Conservation (phyloP, 257 asterid species). For the Solanum phureja region DNA sequence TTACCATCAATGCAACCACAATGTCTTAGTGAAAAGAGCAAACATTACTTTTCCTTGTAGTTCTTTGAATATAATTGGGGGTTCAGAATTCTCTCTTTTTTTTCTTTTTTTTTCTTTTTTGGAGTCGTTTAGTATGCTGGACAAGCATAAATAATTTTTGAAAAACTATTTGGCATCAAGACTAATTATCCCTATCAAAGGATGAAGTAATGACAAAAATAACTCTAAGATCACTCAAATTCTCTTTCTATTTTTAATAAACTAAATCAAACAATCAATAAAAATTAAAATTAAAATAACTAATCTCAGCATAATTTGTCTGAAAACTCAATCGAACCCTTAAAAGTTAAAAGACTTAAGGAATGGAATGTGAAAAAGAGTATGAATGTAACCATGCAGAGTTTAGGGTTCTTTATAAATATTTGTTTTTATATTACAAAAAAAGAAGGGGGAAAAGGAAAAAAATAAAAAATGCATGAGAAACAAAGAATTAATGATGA, state of each 20-base stretch:
- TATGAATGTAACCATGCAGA: neutral
- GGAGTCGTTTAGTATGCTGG: too few relatives aligned
- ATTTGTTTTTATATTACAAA: neutral
- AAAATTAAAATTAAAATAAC: neutral
- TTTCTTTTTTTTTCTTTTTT: neutral
- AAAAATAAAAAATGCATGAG: too few relatives aligned
- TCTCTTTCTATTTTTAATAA: too few relatives aligned
- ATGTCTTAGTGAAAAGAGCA: neutral
- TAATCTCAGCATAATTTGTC: neutral
- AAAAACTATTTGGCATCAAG: neutral
- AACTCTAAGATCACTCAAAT: neutral
- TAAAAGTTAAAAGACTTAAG: neutral
- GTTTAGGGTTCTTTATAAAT: neutral
- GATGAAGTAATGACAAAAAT: neutral
- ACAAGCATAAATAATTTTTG: too few relatives aligned
- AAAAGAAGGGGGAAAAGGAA: neutral
- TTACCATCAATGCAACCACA: neutral
- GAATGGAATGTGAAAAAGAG: neutral
- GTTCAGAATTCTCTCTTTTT: neutral
- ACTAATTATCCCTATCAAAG: neutral
- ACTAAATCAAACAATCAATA: too few relatives aligned
- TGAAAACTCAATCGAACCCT: neutral
- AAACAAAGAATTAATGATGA: neutral
- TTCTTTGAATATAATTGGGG: neutral
- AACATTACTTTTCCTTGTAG: neutral